phyloP scores from a whole-genome alignment of 768 basidiomycete genomes.

The Lactarius akahatsu region DNA sequence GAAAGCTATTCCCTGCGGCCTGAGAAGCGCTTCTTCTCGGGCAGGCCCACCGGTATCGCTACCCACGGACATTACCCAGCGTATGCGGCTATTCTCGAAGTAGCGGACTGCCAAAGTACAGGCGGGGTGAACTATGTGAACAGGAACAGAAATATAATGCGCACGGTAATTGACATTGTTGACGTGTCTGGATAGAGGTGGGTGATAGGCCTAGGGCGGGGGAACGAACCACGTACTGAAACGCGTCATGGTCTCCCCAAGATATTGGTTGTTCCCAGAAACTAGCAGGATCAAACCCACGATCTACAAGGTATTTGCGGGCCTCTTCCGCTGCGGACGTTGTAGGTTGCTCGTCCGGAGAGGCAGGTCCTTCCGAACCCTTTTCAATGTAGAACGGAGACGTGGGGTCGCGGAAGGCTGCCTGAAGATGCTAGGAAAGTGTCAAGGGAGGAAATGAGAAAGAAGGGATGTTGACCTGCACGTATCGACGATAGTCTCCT shows the following conservation, averaged over 20 bases:
- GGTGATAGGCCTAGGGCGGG: not conserved
- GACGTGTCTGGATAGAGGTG: slow-evolving; percentile 54
- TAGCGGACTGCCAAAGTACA: slow-evolving; percentile 50
- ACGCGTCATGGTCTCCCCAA: slow-evolving; percentile 80
- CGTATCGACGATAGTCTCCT: slow-evolving; percentile 18
- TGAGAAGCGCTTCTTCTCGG: slow-evolving; percentile 56
- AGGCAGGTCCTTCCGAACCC: slow-evolving; percentile 57
- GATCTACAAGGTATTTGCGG: slow-evolving; percentile 41
- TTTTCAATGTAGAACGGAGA: slow-evolving; percentile 67
- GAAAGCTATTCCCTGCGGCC: slow-evolving; percentile 63
- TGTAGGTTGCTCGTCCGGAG: slow-evolving; percentile 48
- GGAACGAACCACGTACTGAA: slow-evolving; percentile 52
- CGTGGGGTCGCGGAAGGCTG: slow-evolving; percentile 58
- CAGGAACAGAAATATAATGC: slow-evolving; percentile 26
- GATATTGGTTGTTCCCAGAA: slow-evolving; percentile 77
- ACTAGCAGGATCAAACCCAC: slow-evolving; percentile 61
- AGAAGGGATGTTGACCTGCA: slow-evolving; percentile 14
- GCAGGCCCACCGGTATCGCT: slow-evolving; percentile 57
- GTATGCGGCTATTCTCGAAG: slow-evolving; percentile 70
- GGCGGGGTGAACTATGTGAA: not conserved
- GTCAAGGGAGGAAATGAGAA: slow-evolving; percentile 4
- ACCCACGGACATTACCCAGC: slow-evolving; percentile 62
- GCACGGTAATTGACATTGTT: slow-evolving; percentile 75
- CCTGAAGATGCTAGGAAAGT: slow-evolving; percentile 51
- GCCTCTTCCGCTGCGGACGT: slow-evolving; percentile 39